Base-by-base conservation (phyloP, 129 eudicot species). In the Chrysanthemum makinoi region DNA sequence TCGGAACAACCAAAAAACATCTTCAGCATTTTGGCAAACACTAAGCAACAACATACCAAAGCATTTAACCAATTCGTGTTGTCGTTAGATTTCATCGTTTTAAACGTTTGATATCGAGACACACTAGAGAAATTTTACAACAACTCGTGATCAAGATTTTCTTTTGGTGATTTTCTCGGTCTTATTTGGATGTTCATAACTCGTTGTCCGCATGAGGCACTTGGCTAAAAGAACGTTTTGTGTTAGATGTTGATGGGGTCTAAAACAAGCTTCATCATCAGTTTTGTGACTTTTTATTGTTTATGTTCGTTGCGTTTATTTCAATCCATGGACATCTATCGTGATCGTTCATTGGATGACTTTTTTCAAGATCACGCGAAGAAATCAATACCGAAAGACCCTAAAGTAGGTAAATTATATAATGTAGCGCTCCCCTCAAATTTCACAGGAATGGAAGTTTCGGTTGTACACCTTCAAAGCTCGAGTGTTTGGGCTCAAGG, bases 401-500 rank as follows among this genome's bases (percentile, higher is more conserved):
- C 87, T 14, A 71, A 73, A 5, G 65, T 82, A 9, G 93, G 95
- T 48, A 22, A 19, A 19, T 18, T 89, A n/a, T 89, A 87, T 78
- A 72, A 89, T 17, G 72, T 94, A 44, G 64, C 95, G 13, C 82
- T 82, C 43, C 96, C 95, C 9, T 51, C 74, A 4, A 87, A 94
- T 77, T 80, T 80, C 10, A 77, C 96, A 0, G 89, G 88, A 20
- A 79, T 89, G 75, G 82, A 84, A 24, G 83, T 68, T 51, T 83
- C 95, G 1, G 66, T 85, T 20, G 66, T 94, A 10, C 89, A 88
- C 20, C 55, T 87, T 1, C 74, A 81, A 62, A 86, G 84, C 50
- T 61, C 65, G 7, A 75, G 86, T 65, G 65, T 94, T 10, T 89
- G 90, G 90, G 46, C 52, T 6, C 66, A 66, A 39, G 98, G 98